phyloP scores from a whole-genome alignment of 176 grass and related monocot species.

The Oryza meyeriana region DNA sequence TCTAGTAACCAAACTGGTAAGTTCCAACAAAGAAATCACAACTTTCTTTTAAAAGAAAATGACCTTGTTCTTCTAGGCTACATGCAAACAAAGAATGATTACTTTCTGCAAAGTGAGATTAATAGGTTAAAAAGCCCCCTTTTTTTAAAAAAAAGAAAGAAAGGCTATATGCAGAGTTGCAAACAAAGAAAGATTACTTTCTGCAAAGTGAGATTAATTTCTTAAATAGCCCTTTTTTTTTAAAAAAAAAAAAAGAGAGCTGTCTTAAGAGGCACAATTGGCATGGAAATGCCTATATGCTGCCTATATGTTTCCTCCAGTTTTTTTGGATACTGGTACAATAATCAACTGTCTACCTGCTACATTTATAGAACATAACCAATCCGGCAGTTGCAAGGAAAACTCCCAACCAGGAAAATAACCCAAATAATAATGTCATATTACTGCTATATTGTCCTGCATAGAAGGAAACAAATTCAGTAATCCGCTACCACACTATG shows the following conservation, averaged over 20 bases:
- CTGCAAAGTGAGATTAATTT: constrained; percentile 1
- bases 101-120: neutral
- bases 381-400: constrained; percentile 65
- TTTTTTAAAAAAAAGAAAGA: neutral
- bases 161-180: neutral
- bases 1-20: neutral
- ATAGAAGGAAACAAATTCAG: constrained; percentile 39
- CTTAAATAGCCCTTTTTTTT: neutral
- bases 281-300: neutral
- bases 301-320: neutral
- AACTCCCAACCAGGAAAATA: constrained; percentile 81
- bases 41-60: neutral
- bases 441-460: constrained; percentile 67
- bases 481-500: constrained; percentile 19
- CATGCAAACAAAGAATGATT: neutral
- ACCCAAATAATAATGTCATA: constrained; percentile 51
- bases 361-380: constrained; percentile 92
- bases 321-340: neutral
- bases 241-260: neutral
- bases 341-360: constrained; percentile 61
- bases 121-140: constrained; percentile 2
- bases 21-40: neutral
- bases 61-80: neutral
- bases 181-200: neutral
- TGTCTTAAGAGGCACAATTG: neutral